These are phyloP conservation scores for Xylariaceae sp. DNA, from an alignment of 2,329 filamentous ascomycete genomes.

Conservation along the genomic window DNA sequence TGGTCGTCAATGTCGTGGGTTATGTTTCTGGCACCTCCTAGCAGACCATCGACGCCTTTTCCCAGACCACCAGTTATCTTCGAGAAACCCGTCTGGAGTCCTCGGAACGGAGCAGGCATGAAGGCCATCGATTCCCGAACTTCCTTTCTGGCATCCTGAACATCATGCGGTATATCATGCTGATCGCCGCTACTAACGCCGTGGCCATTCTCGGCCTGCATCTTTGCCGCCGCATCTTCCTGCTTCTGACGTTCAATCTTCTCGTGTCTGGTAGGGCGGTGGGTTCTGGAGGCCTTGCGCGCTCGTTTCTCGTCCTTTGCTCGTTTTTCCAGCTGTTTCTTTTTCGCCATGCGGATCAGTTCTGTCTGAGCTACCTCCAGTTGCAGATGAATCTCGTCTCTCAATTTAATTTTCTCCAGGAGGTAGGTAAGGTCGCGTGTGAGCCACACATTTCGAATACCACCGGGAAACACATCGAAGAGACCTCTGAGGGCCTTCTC, in stretches of 20 bases:
- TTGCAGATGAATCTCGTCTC: conserved; percentile 63
- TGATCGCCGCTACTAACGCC: conserved; percentile 50
- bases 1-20: conserved; percentile 47
- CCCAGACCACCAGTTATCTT: conserved; percentile 49
- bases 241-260: conserved; percentile 41
- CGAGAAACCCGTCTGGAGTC: conserved; percentile 36
- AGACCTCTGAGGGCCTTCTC: conserved; percentile 74
- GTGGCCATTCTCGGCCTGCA: conserved; percentile 44
- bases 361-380: conserved; percentile 82
- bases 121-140: conserved; percentile 16
- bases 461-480: conserved; percentile 94
- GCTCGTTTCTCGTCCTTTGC: conserved; percentile 60
- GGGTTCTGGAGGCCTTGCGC: conserved; percentile 48
- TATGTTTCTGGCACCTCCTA: conserved; percentile 42
- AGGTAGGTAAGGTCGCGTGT: conserved; percentile 83
- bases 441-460: conserved; percentile 93
- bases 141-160: conserved; percentile 39
- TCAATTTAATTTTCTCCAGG: conserved; percentile 73
- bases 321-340: conserved; percentile 65
- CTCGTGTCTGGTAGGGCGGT: conserved; percentile 48
- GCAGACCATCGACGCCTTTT: conserved; percentile 40
- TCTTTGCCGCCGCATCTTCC: conserved; percentile 46
- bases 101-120: conserved; percentile 19
- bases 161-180: conserved; percentile 48
- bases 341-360: conserved; percentile 74